Base-by-base conservation (phyloP, 371 early-diverging fungal species). In the Nematocida ausubeli region DNA sequence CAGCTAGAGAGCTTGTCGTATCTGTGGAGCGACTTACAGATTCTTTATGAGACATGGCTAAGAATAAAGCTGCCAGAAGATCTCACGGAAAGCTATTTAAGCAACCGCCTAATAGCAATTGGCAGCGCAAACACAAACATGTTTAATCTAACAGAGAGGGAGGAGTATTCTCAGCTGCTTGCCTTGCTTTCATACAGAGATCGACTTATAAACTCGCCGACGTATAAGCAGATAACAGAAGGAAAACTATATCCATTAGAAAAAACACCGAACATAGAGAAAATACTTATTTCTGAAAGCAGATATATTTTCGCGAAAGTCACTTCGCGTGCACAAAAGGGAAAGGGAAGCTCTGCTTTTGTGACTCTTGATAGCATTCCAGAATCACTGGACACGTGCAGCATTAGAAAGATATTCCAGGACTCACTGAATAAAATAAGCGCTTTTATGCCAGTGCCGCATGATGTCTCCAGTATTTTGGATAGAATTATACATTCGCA, bases 11-110 rank as follows among this genome's bases (percentile, higher is more conserved):
- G 37, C 2, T 9, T 75, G 4, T 24, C 37, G 6, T 75, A 75
- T 42, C 32, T 75, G 3, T 75, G 78, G 78, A 75, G 54, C 35
- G 78, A 75, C 28, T 32, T 66, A 30, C 16, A 40, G 6, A 54
- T 75, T 9, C 37, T 75, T 40, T 30, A 68, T 6, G 19, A 16
- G 12, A n/a, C 7, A n/a, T n/a, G 28, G 26, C 54, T 28, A 54
- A 24, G 54, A 9, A 54, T 54, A 54, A 9, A 54, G 19, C 19
- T 44, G 19, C 19, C 47, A 44, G 47, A 44, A 14, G 47, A 44
- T 14, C 19, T 44, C 12, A 24, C 12, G 9, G 22, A 16, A 16
- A 9, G 35, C 9, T 75, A 75, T 47, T 2, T 47, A 12, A 12
- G 50, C 44, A 26, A 19, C 1, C 14, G 52, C 12, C 28, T 19